Conservation (phyloP, 495 filamentous ascomycete species). For the Rhizodiscina lignyota region DNA sequence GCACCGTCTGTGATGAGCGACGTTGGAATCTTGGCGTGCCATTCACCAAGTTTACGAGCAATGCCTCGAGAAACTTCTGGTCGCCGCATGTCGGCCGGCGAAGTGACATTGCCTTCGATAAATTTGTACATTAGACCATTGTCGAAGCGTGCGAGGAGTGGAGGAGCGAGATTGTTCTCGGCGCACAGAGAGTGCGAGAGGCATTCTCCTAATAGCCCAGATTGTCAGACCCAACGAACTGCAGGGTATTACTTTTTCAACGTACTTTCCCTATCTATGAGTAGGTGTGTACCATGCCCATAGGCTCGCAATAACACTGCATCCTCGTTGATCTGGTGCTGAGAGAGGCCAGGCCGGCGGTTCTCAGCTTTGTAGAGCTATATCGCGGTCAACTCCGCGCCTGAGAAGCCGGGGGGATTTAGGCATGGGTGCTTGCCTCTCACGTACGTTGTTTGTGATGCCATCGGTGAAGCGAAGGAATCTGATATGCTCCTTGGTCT, state of each 20-base stretch:
- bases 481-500: slow-evolving; percentile 57
- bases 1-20: slow-evolving; percentile 15
- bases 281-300: slow-evolving; percentile 79
- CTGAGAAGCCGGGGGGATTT: too few relatives aligned
- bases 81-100: slow-evolving; percentile 53
- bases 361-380: slow-evolving; percentile 79
- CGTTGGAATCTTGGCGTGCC: slow-evolving; percentile 67
- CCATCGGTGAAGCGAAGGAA: slow-evolving; percentile 90
- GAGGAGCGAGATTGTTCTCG: slow-evolving; percentile 62
- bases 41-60: slow-evolving; percentile 69
- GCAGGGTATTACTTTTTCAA: too few relatives aligned
- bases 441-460: slow-evolving; percentile 84
- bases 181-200: slow-evolving; percentile 59
- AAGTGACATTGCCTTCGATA: slow-evolving; percentile 62
- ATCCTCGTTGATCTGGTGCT: slow-evolving; percentile 67
- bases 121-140: slow-evolving; percentile 94
- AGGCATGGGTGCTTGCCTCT: slow-evolving; percentile 1
- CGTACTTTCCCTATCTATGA: slow-evolving; percentile 92
- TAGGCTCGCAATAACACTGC: slow-evolving; percentile 88
- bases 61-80: slow-evolving; percentile 67
- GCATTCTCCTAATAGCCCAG: slow-evolving; percentile 38
- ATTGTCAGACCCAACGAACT: too few relatives aligned
- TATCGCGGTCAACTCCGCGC: not conserved
- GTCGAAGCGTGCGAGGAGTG: slow-evolving; percentile 78
- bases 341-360: slow-evolving; percentile 53